phyloP scores from a whole-genome alignment of 139 green algal genomes.

The Penium margaritaceum region DNA sequence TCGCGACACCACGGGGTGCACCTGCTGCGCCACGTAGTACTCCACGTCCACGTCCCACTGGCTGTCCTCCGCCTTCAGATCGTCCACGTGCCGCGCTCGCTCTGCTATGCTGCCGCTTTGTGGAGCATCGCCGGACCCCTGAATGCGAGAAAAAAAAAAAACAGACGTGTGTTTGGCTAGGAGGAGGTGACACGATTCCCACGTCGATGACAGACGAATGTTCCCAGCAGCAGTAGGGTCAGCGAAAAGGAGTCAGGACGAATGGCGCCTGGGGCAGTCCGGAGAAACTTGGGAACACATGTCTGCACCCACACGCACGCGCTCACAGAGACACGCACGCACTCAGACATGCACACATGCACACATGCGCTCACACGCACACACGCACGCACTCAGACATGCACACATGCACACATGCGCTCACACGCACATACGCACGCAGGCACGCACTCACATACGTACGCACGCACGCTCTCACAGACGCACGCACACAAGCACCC shows the following conservation, averaged over 20 bases:
- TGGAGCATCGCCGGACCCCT: background rate
- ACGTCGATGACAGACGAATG: background rate
- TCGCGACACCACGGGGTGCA: conserved; percentile 81
- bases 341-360: too few relatives aligned
- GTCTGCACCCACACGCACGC: too few relatives aligned
- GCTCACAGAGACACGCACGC: too few relatives aligned
- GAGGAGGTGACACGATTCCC: background rate
- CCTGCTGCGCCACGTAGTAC: conserved; percentile 77
- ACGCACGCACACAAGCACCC: too few relatives aligned
- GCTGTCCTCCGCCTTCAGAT: conserved; percentile 58
- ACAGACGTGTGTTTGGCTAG: background rate
- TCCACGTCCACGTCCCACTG: conserved; percentile 67
- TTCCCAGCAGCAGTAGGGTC: background rate
- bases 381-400: too few relatives aligned
- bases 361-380: too few relatives aligned
- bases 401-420: too few relatives aligned
- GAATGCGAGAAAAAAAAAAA: conserved; percentile 3
- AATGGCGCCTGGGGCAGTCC: too few relatives aligned
- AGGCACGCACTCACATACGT: too few relatives aligned
- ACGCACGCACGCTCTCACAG: too few relatives aligned
- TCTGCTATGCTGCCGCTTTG: conserved; percentile 64
- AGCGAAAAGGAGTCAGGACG: background rate
- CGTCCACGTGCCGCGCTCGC: conserved; percentile 81
- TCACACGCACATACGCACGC: too few relatives aligned
- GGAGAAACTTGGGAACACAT: too few relatives aligned